Percentiles rank a stretch among this genome's conserved stretches.
Conservation (phyloP, 805 yeast species). For the Candida andamanensis region DNA sequence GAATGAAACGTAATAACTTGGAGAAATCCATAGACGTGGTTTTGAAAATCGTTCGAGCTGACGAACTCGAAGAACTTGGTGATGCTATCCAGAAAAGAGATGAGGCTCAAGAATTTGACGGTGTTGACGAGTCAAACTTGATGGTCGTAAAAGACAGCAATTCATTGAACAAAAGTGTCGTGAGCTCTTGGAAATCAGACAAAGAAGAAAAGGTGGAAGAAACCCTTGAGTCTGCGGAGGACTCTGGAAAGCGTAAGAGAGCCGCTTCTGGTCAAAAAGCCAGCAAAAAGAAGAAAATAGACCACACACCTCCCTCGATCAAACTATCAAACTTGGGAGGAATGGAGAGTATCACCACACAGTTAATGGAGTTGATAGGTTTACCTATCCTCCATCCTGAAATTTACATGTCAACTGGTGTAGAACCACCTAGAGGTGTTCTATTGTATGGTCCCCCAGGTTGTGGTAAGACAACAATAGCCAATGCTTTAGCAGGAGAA, state of each 20-base stretch:
- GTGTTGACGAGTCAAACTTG: constrained; percentile 39
- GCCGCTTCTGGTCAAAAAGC: constrained; percentile 21
- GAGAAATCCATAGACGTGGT: constrained; percentile 62
- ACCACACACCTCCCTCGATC: constrained; percentile 64
- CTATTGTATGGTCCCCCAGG: constrained; percentile 98
- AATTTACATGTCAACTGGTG: constrained; percentile 79
- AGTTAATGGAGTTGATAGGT: constrained; percentile 85
- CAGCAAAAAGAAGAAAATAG: constrained; percentile 37
- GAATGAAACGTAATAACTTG: constrained; percentile 63
- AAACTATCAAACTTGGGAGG: constrained; percentile 82
- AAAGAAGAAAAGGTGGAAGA: background rate
- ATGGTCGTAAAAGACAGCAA: constrained; percentile 67
- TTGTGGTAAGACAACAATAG: constrained; percentile 95
- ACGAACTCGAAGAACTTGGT: constrained; percentile 56
- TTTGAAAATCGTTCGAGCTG: constrained; percentile 49
- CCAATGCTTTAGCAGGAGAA: constrained; percentile 94
- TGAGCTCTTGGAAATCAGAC: constrained; percentile 52
- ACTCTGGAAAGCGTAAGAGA: constrained; percentile 37
- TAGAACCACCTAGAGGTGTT: constrained; percentile 93
- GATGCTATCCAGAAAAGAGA: constrained; percentile 18
- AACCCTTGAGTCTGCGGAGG: constrained; percentile 5
- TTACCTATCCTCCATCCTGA: constrained; percentile 93
- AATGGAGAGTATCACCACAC: constrained; percentile 75
- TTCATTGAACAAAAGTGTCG: constrained; percentile 70
- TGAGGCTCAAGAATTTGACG: constrained; percentile 35